Base-by-base conservation (phyloP, 768 basidiomycete genomes). In the Imleria badia region DNA sequence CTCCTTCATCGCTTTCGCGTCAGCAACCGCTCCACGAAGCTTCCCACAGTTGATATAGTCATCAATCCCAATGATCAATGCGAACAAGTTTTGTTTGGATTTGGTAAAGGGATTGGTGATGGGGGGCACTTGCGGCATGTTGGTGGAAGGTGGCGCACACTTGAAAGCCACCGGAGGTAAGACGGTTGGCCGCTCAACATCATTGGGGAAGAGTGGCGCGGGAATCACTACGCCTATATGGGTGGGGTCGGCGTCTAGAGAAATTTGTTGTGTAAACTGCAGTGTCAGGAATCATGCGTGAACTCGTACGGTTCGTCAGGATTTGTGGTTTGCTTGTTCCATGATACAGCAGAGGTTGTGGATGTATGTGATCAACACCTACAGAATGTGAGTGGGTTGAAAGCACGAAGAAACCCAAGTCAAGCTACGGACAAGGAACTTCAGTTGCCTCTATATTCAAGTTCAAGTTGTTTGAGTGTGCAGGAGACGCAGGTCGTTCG, bases 21-120 rank as follows among this genome's bases (percentile, higher is more conserved):
- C 51, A 3, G 44, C 20, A 19, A 52, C 54, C 1, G 76, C 77
- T 15, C 70, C 73, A 17, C 34, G 45, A 40, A 80, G 72, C 40
- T 69, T 60, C 2, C 19, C 22, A 49, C 64, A 59, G 36, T 58
- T 50, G 23, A 31, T 48, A 41, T 80, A 80, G 42, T 68, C 42
- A 52, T 78, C 71, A 48, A 80, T 78, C 8, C 77, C 78, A 40
- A 80, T 75, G 46, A 78, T 65, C 20, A 80, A 65, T 9, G 76
- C 76, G 13, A 75, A 73, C 43, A 26, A 4, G 6, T 26, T 54
- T 19, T 31, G 33, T 20, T 23, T 53, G 20, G n/a, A 52, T 23
- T 17, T 43, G 23, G 14, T 34, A 22, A 36, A 35, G 34, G 13
- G 53, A n/a, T 34, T 17, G 6, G 31, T n/a, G n/a, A 14, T 30